Conservation (phyloP, 164 flowering plant genomes). For the Paratinospora sagittata region DNA sequence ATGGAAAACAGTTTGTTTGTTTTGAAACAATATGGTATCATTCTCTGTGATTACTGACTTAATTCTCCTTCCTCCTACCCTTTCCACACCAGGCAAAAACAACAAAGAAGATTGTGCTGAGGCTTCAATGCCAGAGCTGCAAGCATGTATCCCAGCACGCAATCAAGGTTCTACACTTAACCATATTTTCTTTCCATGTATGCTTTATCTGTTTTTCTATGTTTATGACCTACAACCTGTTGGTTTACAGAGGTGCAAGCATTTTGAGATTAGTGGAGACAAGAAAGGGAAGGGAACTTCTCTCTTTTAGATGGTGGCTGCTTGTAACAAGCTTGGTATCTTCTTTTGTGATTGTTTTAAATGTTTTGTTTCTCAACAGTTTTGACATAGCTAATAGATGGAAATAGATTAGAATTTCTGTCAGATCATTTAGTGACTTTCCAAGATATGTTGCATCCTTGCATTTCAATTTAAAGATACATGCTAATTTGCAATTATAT, state of each 20-base stretch:
- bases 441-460: not conserved
- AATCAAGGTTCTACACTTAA: conserved; percentile 9
- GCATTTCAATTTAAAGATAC: not conserved
- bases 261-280: conserved; percentile 20
- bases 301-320: conserved; percentile 10
- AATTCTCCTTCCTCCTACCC: not conserved
- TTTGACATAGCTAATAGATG: not conserved
- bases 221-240: not conserved
- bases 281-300: conserved; percentile 17
- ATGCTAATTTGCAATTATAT: not conserved
- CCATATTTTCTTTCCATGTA: not conserved
- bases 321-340: not conserved
- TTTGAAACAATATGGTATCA: not conserved
- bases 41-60: not conserved
- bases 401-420: not conserved
- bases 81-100: conserved; percentile 11
- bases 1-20: not conserved
- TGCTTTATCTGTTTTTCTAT: not conserved
- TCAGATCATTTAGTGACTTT: not conserved
- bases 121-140: conserved; percentile 19
- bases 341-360: not conserved
- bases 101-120: conserved; percentile 15
- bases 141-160: conserved; percentile 16
- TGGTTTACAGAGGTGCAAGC: conserved; percentile 15
- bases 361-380: not conserved